Evolutionary conservation across 2,329 filamentous ascomycete species (phyloP), one percentile per base, ranked within the genome.

Genomic region (Fonsecaea monophora): DNA sequence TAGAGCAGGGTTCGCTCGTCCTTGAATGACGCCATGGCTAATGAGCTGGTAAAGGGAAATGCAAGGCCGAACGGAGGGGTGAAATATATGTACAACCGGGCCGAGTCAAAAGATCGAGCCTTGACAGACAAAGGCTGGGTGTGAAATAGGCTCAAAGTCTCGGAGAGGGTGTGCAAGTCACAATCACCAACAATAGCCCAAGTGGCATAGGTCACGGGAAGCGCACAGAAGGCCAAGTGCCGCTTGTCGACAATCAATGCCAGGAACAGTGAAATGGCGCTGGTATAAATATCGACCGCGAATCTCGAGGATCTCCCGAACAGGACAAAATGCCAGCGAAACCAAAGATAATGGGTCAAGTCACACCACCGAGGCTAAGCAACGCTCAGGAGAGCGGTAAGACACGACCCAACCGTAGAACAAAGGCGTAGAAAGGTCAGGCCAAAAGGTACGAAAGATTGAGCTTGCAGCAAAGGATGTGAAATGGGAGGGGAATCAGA

Each of bases 1-100:
- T 60, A 67, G 37, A 72, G 71, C 18, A 67, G 53, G 13, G 60
- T 58, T 35, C 60, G 60, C 57, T 66, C 65, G 50, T 66, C 62
- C n/a, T 60, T 10, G 10, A 64, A 30, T 13, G 68, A 60, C 37
- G 32, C 45, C 62, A 65, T 68, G 35, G 21, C 25, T 34, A 38
- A 21, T 25, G 30, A 53, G 15, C 13, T 21, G 34, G 12, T 18
- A 48, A n/a, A 21, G 13, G 25, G 12, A 2, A 32, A 21, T 34
- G 56, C 7, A 30, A 38, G 30, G 15, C 35, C 57, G 35, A 48
- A 34, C 25, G 40, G 4, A n/a, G 34, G 21, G 4, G 42, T 30
- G 48, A 13, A 15, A 40, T 53, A 53, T 61, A 61, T 61, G 32
- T 61, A 61, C 59, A 54, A 48, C 34, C 30, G 15, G 12, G 21